Evolutionary conservation across 2,329 filamentous ascomycete species (phyloP), one percentile per base, ranked within the genome.

Genomic region (Anthostomella pinea): DNA sequence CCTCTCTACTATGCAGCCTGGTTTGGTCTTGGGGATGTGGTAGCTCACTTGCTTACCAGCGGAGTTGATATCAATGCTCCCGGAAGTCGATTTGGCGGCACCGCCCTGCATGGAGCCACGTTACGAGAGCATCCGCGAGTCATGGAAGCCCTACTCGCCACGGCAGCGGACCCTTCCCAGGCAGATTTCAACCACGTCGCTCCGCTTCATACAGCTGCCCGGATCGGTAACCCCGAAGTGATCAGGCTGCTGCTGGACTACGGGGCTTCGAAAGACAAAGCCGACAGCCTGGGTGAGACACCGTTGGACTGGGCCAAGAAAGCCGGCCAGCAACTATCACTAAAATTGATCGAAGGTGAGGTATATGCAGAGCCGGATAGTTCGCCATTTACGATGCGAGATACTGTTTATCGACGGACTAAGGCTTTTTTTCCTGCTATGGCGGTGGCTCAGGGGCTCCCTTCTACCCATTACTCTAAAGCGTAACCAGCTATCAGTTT

Each of bases 31-130:
- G 18, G 14, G 8, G 13, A 18, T 15, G 23, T 39, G 2, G 38
- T 34, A 8, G 17, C 27, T 8, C 3, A 15, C 5, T 25, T 45
- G 4, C 17, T 45, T 10, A 8, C 6, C 4, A 9, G 3, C 10
- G 31, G 25, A 6, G 21, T 14, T 2, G 16, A 38, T 13, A 15
- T 42, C 16, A 14, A 45, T 22, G 17, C 9, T 6, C 38, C 42
- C 0, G 42, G 42, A 18, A 45, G 33, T 17, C 38, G 38, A 11
- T 45, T 22, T 17, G 38, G 42, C 5, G 42, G 42, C n/a, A 45
- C 42, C 8, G 38, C 42, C 8, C 33, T 45, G 4, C 42, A 45
- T 25, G 42, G 38, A 1, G 42, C 42, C 6, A 26, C 30, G 8
- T 36, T 29, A 13, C 35, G 42, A 6, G 18, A 23, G 16, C 42